phyloP scores from a whole-genome alignment of 495 filamentous ascomycete genomes.

The Hypoxylon lenormandii region DNA sequence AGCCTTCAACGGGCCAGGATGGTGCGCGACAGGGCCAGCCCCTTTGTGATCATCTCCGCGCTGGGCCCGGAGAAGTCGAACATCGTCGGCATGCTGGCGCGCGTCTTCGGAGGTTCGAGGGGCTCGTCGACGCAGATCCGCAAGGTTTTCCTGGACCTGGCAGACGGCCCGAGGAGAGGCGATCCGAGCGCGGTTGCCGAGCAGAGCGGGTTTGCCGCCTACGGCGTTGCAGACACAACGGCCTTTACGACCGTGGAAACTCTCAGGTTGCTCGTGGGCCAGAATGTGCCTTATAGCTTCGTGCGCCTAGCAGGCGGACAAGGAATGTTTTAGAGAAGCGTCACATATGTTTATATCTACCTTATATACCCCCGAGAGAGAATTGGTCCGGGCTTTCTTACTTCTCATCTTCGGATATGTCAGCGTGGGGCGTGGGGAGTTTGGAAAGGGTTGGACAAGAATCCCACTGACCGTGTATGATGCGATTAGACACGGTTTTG shows the following conservation, averaged over 20 bases:
- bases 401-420: conserved; percentile 1
- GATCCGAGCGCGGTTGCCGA: conserved; percentile 77
- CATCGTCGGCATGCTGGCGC: conserved; percentile 80
- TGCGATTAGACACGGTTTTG: conserved; percentile 23
- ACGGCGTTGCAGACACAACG: conserved; percentile 80
- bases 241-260: conserved; percentile 87
- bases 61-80: conserved; percentile 80
- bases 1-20: conserved; percentile 74
- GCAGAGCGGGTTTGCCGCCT: conserved; percentile 79
- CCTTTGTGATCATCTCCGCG: conserved; percentile 83
- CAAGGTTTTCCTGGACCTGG: conserved; percentile 84
- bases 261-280: conserved; percentile 78
- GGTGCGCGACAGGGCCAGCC: conserved; percentile 65
- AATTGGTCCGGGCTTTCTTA: conserved; percentile 7
- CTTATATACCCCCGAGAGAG: conserved; percentile 38
- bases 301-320: conserved; percentile 79
- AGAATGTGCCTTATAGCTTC: conserved; percentile 89
- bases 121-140: conserved; percentile 65
- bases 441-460: conserved; percentile 10
- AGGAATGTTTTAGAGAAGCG: conserved; percentile 68
- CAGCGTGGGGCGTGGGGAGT: not conserved
- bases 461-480: conserved; percentile 13
- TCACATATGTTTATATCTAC: not conserved
- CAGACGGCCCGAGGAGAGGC: conserved; percentile 72
- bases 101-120: conserved; percentile 68